Conservation (phyloP, 345 rosid genomes). For the Cardamine chenopodiifolia region DNA sequence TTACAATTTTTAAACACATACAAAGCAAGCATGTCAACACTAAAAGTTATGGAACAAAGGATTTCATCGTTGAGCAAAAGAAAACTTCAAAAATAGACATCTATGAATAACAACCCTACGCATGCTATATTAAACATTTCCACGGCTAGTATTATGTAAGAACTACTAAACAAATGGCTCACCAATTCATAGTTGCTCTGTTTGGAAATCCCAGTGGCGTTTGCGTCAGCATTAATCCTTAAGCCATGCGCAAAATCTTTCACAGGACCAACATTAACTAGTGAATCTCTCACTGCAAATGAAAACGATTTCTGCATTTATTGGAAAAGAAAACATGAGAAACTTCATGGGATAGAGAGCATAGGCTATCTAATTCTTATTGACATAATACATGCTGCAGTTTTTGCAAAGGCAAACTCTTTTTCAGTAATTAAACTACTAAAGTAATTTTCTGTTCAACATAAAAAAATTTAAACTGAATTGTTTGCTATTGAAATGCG, state of each 20-base stretch:
- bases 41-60: slow-evolving; percentile 19
- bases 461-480: neutral
- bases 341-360: slow-evolving; percentile 22
- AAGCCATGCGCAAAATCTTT: slow-evolving; percentile 94
- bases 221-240: slow-evolving; percentile 86
- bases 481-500: slow-evolving; percentile 1
- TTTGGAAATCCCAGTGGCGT: slow-evolving; percentile 89
- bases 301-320: slow-evolving; percentile 84
- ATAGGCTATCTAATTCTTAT: slow-evolving; percentile 11
- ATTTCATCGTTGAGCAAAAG: slow-evolving; percentile 6
- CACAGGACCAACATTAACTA: slow-evolving; percentile 89
- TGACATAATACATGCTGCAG: slow-evolving; percentile 30
- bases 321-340: slow-evolving; percentile 36
- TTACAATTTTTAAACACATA: slow-evolving; percentile 17
- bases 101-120: slow-evolving; percentile 14
- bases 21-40: slow-evolving; percentile 23
- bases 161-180: slow-evolving; percentile 42
- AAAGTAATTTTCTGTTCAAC: slow-evolving; percentile 6
- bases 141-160: slow-evolving; percentile 13
- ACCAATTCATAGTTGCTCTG: slow-evolving; percentile 99
- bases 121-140: slow-evolving; percentile 1
- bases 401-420: neutral
- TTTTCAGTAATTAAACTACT: slow-evolving; percentile 4
- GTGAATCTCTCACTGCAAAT: slow-evolving; percentile 92
- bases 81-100: slow-evolving; percentile 2